Percentiles rank a stretch among this genome's conserved stretches.
These are phyloP conservation scores for Aspergillus incahuasiensis DNA, from an alignment of 495 filamentous ascomycete genomes.

Conservation along the genomic window DNA sequence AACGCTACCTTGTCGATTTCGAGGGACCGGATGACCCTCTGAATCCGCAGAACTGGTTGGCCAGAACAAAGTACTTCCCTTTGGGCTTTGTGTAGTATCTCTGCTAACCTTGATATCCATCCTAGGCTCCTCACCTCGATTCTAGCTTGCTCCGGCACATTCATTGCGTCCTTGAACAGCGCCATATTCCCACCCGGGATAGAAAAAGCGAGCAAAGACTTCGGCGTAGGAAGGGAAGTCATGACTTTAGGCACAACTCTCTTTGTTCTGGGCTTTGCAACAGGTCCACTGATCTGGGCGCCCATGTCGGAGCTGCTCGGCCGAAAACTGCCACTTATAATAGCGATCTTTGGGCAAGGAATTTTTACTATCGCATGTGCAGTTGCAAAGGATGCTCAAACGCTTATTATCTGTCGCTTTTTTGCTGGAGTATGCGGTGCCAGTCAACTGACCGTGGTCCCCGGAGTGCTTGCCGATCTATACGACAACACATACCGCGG, in stretches of 20 bases:
- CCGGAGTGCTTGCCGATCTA: constrained; percentile 60
- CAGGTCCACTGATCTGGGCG: constrained; percentile 56
- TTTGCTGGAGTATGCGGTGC: constrained; percentile 63
- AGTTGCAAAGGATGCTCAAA: constrained; percentile 51
- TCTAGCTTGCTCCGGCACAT: constrained; percentile 46
- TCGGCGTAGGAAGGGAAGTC: constrained; percentile 47
- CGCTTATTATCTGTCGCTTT: constrained; percentile 61
- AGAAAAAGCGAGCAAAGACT: constrained; percentile 47
- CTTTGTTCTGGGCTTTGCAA: constrained; percentile 61
- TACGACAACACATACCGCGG: constrained; percentile 53
- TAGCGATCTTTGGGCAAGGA: constrained; percentile 48
- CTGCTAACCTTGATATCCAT: too few species aligned
- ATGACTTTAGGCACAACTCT: constrained; percentile 58
- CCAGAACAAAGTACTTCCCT: constrained; percentile 19
- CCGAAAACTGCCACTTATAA: constrained; percentile 54
- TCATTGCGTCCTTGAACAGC: constrained; percentile 62
- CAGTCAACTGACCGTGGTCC: constrained; percentile 56
- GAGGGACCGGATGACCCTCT: constrained; percentile 1
- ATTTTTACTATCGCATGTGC: constrained; percentile 57
- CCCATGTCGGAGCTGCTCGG: constrained; percentile 58
- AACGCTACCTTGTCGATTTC: background rate
- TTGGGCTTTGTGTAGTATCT: constrained; percentile 5
- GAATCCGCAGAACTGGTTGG: background rate
- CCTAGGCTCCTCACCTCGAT: too few species aligned
- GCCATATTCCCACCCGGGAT: constrained; percentile 63